Conservation (phyloP, 2,329 filamentous ascomycete species). For the Ramularia collo-cygni region DNA sequence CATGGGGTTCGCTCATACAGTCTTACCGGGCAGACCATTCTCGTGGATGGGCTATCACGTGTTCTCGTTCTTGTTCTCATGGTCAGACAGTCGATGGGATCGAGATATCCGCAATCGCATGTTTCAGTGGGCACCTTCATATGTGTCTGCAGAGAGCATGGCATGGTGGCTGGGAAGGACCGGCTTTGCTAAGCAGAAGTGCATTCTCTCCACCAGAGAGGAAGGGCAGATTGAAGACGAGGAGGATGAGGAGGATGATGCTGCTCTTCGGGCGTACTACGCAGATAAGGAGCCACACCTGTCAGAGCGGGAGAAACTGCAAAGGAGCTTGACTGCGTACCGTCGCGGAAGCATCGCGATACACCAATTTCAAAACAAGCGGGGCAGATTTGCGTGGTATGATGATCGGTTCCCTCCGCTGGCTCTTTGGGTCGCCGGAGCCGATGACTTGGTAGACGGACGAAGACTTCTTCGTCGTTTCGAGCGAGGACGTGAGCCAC, state of each 20-base stretch:
- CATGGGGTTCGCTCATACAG: constrained; percentile 76
- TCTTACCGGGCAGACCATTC: constrained; percentile 62
- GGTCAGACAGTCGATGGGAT: constrained; percentile 82
- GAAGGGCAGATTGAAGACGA: constrained; percentile 57
- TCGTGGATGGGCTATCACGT: constrained; percentile 80
- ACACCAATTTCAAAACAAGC: constrained; percentile 27
- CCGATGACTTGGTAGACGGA: constrained; percentile 80
- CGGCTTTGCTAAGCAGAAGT: constrained; percentile 78
- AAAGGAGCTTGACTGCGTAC: constrained; percentile 26
- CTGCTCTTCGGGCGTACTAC: constrained; percentile 33
- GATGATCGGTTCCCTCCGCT: constrained; percentile 71
- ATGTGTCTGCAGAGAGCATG: constrained; percentile 85
- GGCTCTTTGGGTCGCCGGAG: constrained; percentile 80
- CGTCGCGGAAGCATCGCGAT: constrained; percentile 26
- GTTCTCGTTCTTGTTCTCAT: constrained; percentile 83
- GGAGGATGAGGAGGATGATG: constrained; percentile 39
- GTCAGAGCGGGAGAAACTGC: constrained; percentile 22
- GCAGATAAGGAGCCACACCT: constrained; percentile 24
- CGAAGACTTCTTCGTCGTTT: constrained; percentile 66
- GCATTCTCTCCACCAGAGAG: constrained; percentile 74
- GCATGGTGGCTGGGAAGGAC: constrained; percentile 90
- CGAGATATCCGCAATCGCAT: constrained; percentile 68
- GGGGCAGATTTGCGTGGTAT: constrained; percentile 63
- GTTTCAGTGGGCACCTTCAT: constrained; percentile 89
- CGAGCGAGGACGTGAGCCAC: constrained; percentile 68